Evolutionary conservation across 2,329 filamentous ascomycete species (phyloP), one percentile per base, ranked within the genome.

Genomic region (Beauveria caledonica): DNA sequence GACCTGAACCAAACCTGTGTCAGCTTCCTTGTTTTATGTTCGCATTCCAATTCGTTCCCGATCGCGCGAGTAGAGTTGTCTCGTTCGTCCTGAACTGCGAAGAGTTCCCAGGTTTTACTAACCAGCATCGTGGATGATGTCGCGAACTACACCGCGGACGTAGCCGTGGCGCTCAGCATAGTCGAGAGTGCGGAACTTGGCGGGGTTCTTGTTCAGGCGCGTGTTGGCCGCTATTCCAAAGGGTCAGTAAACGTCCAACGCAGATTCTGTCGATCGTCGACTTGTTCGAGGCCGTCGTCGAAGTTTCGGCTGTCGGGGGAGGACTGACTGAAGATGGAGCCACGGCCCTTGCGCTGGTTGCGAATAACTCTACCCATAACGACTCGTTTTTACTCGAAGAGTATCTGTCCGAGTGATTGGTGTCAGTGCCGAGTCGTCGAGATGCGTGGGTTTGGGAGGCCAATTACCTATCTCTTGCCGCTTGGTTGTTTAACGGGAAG

Each of bases 91-190:
- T 27, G 57, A 40, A 39, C 48, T 54, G 53, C 46, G 11, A 46
- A 42, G 48, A 49, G 42, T 49, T 49, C 23, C 19, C 17, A n/a
- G 58, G n/a, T 36, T 48, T 52, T 33, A 76, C 74, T 74, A 67
- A 70, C 94, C 94, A 73, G 92, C 86, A 81, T 99, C 94, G 87
- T 99, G 94, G 81, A 99, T 89, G 80, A 97, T 97, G 76, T 97
- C 91, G 87, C 94, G 96, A 77, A 99, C 92, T 68, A 97, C 86
- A 81, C 94, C 94, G 72, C 94, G 90, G 76, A 96, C 83, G 84
- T 99, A 99, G 73, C 94, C 94, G 86, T 97, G 93, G 77, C 90
- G 87, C 84, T 97, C 92, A 77, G 92, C 87, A 79, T 85, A 99
- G 79, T 99, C 94, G 86, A 97, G 90, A 72, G 86, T 90, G 80